Evolutionary conservation across 805 yeast genomes (phyloP), one percentile per base, ranked within the genome.

Genomic region (Kregervanrija delftensis): DNA sequence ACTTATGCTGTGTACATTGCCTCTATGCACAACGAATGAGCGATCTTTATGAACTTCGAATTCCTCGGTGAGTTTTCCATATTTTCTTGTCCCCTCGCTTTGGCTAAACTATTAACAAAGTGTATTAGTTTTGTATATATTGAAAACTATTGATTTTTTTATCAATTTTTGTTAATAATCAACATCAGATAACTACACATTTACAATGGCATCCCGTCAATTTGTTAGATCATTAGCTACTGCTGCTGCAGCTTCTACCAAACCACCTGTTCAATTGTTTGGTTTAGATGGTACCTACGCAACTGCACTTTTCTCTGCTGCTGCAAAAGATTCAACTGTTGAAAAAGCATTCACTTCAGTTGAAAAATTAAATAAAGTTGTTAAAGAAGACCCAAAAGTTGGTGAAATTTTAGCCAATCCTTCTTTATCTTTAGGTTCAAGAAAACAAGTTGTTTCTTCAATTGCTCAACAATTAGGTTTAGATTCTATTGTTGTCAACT

Each of bases 241-340:
- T 48, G 83, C 86, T 56, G 51, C 60, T 43, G 44, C 59, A 43
- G 46, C 51, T 15, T 34, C 60, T 33, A 77, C 77, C 60, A 83
- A 81, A 68, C 89, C 95, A 43, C 97, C 98, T 46, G 86, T 91
- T 52, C 96, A 89, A 77, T 77, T 91, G 65, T 91, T 78, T 61
- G 98, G 98, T 53, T 72, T 91, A 56, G 97, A 90, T 57, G 99
- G 98, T 64, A 89, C 98, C 53, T 91, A 91, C 69, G 99, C 98
- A 57, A 77, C 88, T 47, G 96, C 99, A 41, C 77, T 93, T 59
- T 91, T 82, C 79, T 74, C 90, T 44, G 97, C 98, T 16, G 83
- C 98, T 46, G 83, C 83, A 55, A 83, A 86, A 74, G 80, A 79
- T 56, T 77, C 95, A 33, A 73, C 87, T 9, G 71, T 89, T 56